Percentiles rank a stretch among this genome's conserved stretches.
Conservation (phyloP, 768 basidiomycete species). For the Auriscalpium orientale region DNA sequence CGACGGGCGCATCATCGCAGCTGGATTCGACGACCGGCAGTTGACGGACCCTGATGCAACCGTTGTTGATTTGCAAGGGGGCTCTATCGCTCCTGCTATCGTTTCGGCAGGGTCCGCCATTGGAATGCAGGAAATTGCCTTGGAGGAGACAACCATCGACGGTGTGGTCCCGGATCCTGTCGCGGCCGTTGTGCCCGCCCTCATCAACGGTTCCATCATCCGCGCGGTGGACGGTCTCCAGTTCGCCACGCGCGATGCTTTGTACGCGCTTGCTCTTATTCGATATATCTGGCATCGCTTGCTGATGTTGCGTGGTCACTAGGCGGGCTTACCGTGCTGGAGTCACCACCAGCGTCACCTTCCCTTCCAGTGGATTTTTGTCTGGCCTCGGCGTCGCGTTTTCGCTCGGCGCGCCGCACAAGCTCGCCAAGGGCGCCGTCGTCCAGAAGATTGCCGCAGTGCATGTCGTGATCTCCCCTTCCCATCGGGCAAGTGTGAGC, state of each 20-base stretch:
- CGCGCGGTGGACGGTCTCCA: constrained; percentile 70
- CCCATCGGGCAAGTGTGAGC: constrained; percentile 49
- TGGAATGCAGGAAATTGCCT: constrained; percentile 60
- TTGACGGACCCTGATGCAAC: constrained; percentile 35
- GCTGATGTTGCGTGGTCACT: not conserved
- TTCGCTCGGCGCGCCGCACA: constrained; percentile 30
- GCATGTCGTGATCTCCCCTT: constrained; percentile 31
- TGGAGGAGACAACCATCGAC: constrained; percentile 65
- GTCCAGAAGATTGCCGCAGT: constrained; percentile 37
- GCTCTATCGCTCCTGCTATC: constrained; percentile 60
- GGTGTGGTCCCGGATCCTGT: constrained; percentile 55
- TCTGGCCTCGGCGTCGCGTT: constrained; percentile 38
- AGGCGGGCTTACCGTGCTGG: constrained; percentile 60
- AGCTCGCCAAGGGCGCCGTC: constrained; percentile 35
- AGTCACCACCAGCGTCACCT: constrained; percentile 34
- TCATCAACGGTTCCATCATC: constrained; percentile 44
- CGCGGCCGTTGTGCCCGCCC: constrained; percentile 37
- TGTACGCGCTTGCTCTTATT: constrained; percentile 43
- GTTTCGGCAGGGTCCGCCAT: constrained; percentile 66
- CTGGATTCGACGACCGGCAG: constrained; percentile 36
- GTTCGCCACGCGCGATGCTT: constrained; percentile 60
- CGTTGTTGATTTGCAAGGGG: constrained; percentile 62
- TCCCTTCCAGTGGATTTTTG: constrained; percentile 22
- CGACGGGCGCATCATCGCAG: not conserved
- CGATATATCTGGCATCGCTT: not conserved